Evolutionary conservation across 1,139 yeast genomes (phyloP).

Genomic region (Kluyveromyces sp.): DNA sequence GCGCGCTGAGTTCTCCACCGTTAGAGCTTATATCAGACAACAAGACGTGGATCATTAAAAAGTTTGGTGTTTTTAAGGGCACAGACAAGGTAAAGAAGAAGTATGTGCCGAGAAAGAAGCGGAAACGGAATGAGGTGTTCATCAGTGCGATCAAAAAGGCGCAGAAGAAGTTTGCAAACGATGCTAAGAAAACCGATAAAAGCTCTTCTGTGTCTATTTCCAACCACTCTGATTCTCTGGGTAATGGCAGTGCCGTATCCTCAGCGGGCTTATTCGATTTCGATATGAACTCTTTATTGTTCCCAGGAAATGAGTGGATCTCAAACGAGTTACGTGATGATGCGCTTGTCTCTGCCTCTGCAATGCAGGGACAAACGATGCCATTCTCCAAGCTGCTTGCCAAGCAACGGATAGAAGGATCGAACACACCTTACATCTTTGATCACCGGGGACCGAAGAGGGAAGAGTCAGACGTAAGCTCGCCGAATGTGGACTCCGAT

Average conservation of each 20-base stretch:
- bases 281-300: slow-evolving; percentile 16
- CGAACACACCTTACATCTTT: neutral
- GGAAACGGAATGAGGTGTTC: slow-evolving; percentile 16
- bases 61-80: slow-evolving; percentile 71
- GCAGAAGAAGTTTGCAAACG: slow-evolving; percentile 6
- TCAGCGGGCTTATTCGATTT: slow-evolving; percentile 9
- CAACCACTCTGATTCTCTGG: neutral
- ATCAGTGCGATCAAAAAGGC: slow-evolving; percentile 10
- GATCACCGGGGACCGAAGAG: neutral
- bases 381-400: neutral
- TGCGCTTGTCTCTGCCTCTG: slow-evolving; percentile 67
- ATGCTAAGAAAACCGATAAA: slow-evolving; percentile 2
- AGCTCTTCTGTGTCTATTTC: neutral
- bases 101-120: slow-evolving; percentile 22
- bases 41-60: slow-evolving; percentile 60
- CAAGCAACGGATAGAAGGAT: neutral
- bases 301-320: slow-evolving; percentile 48
- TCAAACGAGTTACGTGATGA: slow-evolving; percentile 66
- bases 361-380: slow-evolving; percentile 45
- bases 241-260: neutral
- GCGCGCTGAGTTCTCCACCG: slow-evolving; percentile 51
- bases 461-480: neutral
- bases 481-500: neutral
- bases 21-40: slow-evolving; percentile 37
- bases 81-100: slow-evolving; percentile 14